phyloP scores from a whole-genome alignment of 371 early-diverging fungal genomes.

The Mortierella sp. region DNA sequence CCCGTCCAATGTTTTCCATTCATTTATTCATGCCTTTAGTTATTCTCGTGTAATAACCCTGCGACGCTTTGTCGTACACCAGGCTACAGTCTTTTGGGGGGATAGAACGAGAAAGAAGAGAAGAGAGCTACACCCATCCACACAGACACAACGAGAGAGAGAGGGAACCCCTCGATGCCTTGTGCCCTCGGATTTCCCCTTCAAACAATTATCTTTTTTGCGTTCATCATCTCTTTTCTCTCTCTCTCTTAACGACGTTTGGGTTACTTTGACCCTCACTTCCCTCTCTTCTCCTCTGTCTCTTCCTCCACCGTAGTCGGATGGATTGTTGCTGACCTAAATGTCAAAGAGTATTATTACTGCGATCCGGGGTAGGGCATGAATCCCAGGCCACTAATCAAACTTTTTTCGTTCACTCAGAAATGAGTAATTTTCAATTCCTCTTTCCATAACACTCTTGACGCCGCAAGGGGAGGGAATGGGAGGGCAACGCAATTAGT shows the following conservation, averaged over 20 bases:
- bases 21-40: not conserved
- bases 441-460: not conserved
- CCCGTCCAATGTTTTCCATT: not conserved
- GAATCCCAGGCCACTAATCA: not conserved
- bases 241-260: not conserved
- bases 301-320: not conserved
- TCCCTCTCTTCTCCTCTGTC: not conserved
- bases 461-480: not conserved
- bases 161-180: not conserved
- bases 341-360: not conserved
- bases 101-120: not conserved
- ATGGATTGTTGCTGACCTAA: not conserved
- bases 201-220: constrained; percentile 1
- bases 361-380: not conserved
- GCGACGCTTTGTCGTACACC: not conserved
- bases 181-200: not conserved
- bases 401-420: not conserved
- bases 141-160: not conserved
- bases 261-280: not conserved
- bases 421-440: not conserved
- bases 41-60: not conserved
- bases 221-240: too few relatives aligned
- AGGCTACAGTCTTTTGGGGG: not conserved
- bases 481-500: not conserved
- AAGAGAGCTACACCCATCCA: not conserved